Conservation (phyloP, 2,329 filamentous ascomycete species). For the Colletotrichum zoysiae region DNA sequence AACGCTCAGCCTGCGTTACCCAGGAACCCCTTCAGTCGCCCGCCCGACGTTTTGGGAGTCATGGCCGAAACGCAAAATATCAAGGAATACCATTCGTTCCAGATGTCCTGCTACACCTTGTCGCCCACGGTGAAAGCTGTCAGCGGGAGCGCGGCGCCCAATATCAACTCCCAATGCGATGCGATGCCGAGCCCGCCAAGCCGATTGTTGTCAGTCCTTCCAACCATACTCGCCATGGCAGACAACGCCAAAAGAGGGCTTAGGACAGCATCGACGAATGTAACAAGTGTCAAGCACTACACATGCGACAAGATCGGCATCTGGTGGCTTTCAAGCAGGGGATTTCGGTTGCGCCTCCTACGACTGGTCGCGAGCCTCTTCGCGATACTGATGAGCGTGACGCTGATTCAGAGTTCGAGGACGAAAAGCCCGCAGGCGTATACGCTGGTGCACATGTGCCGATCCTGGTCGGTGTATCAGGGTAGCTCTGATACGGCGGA, state of each 20-base stretch:
- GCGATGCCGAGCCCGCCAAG: no score
- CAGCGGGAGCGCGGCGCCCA: background rate
- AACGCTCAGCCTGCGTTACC: background rate
- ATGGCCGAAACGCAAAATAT: background rate
- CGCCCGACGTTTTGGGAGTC: background rate
- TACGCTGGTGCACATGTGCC: slow-evolving; percentile 31
- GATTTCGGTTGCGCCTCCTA: background rate
- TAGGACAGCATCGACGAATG: background rate
- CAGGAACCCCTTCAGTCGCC: slow-evolving; percentile 27
- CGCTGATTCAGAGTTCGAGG: background rate
- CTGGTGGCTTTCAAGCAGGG: slow-evolving; percentile 15
- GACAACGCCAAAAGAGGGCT: background rate
- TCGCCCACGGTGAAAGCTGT: background rate
- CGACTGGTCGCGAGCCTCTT: background rate
- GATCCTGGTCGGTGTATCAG: slow-evolving; percentile 23
- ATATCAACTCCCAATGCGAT: background rate
- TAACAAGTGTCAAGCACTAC: background rate
- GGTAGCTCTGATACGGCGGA: background rate
- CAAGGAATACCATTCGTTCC: slow-evolving; percentile 25
- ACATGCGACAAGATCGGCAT: background rate
- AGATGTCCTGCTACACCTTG: slow-evolving; percentile 26
- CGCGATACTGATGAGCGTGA: background rate
- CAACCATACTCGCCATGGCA: background rate
- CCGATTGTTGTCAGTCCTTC: background rate
- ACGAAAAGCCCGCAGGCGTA: slow-evolving; percentile 13